Evolutionary conservation across 257 asterid species (phyloP).

Genomic region (Handroanthus guayacan): DNA sequence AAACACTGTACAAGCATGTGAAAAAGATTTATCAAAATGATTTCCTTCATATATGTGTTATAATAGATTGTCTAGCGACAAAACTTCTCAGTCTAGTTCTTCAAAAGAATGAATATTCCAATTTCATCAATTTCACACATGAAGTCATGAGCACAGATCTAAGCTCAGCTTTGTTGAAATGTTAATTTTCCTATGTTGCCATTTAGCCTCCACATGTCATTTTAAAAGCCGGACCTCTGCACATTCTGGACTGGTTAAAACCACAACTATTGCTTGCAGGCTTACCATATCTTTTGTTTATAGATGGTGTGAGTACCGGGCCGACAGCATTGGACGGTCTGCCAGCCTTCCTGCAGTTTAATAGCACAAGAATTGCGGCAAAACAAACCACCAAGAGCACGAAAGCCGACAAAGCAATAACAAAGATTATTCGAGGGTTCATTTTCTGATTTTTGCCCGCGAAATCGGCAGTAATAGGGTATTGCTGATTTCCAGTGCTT

Average conservation of each 20-base stretch:
- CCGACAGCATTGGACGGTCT: conserved; percentile 84
- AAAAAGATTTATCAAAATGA: neutral
- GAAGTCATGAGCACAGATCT: neutral
- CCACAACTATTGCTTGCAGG: conserved; percentile 11
- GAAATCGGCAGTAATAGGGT: conserved; percentile 79
- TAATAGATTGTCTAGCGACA: neutral
- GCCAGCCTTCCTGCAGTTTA: conserved; percentile 75
- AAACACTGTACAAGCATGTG: neutral
- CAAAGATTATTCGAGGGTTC: conserved; percentile 72
- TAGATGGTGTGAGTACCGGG: conserved; percentile 68
- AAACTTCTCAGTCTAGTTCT: neutral
- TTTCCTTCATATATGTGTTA: neutral
- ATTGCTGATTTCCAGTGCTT: conserved; percentile 72
- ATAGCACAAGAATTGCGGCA: conserved; percentile 67
- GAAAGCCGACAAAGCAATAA: conserved; percentile 78
- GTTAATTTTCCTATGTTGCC: neutral
- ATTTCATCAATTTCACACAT: neutral
- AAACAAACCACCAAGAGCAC: conserved; percentile 82
- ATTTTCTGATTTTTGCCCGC: conserved; percentile 70
- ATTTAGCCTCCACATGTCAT: conserved; percentile 1
- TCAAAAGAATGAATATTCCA: neutral
- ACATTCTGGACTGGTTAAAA: conserved; percentile 14
- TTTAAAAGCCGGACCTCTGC: neutral
- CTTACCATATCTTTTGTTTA: conserved; percentile 85
- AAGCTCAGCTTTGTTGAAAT: neutral